phyloP scores from a whole-genome alignment of 1,284 basidiomycete species.

The Marasmius tenuissimus region DNA sequence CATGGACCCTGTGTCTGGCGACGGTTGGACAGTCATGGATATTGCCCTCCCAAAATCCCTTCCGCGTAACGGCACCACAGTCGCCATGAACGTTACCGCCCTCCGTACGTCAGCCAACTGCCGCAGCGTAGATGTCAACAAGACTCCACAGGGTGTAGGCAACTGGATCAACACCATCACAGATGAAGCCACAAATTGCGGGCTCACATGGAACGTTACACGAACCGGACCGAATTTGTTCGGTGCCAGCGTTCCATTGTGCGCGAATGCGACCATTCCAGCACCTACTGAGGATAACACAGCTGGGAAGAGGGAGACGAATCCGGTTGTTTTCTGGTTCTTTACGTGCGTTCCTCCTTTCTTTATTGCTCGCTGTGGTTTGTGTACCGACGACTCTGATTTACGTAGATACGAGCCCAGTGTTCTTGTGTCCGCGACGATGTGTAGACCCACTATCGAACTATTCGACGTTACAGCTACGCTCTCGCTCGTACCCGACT shows the following conservation, averaged over 20 bases:
- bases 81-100: constrained; percentile 44
- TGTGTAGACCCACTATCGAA: constrained; percentile 5
- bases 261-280: constrained; percentile 24
- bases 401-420: not conserved
- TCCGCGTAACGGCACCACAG: constrained; percentile 36
- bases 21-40: constrained; percentile 43
- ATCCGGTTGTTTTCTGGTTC: constrained; percentile 57
- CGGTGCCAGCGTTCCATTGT: constrained; percentile 10
- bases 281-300: constrained; percentile 19
- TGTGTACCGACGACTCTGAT: no score
- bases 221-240: constrained; percentile 40
- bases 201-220: constrained; percentile 37
- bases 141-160: constrained; percentile 26
- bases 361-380: no score
- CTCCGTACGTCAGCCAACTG: constrained; percentile 46
- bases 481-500: not conserved
- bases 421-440: constrained; percentile 5
- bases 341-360: constrained; percentile 36
- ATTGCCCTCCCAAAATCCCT: constrained; percentile 32
- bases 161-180: constrained; percentile 43
- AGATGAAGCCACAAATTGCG: constrained; percentile 34
- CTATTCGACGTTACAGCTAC: constrained; percentile 7
- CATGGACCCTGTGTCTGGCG: constrained; percentile 19
- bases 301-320: constrained; percentile 32
- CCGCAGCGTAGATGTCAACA: constrained; percentile 32